Base-by-base conservation (phyloP, 1,284 basidiomycete genomes). In the Vanrija pseudolonga region DNA sequence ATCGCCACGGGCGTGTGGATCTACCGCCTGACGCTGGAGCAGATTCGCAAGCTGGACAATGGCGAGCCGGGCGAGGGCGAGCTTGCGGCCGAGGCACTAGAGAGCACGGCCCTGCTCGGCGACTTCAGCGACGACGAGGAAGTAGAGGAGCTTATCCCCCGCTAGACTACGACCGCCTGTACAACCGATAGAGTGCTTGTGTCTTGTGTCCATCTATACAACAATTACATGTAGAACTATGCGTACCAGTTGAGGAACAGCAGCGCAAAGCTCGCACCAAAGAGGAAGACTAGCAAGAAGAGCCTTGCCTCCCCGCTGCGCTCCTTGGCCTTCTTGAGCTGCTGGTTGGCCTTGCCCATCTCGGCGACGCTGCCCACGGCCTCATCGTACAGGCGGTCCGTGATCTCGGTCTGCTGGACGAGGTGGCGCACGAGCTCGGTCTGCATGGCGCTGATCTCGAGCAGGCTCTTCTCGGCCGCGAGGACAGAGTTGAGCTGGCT, bases 381-480 rank as follows among this genome's bases (percentile, higher is more conserved):
- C 56, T 83, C 81, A 44, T 81, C 78, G 62, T 80, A 76, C 50
- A 83, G 68, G 53, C 74, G 67, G 53, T 80, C 78, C 26, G 80
- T 80, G 42, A 80, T 67, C 68, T 83, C 82, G 47, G 74, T 77
- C 68, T 83, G 82, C 63, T 78, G 73, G 28, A 76, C 74, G 18
- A 83, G 68, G 54, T 83, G 81, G 50, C 77, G 68, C 15, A 81
- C 76, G 45, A 83, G 75, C 60, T 81, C 80, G 8, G 79, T 77
- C 65, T 83, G 82, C n/a, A 83, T 68, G 37, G 78, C 69, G 32
- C 77, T 78, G 56, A 83, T 82, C 64, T 82, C 81, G 55, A 80
- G 65, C 47, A 83, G 64, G 28, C 77, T 78, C 50, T 74, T 75
- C 63, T 83, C 81, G 18, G 81, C 81, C 36, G 72, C 66, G 22